These are phyloP conservation scores for Serendipita sp. DNA, from an alignment of 768 basidiomycete species.

Conservation along the genomic window DNA sequence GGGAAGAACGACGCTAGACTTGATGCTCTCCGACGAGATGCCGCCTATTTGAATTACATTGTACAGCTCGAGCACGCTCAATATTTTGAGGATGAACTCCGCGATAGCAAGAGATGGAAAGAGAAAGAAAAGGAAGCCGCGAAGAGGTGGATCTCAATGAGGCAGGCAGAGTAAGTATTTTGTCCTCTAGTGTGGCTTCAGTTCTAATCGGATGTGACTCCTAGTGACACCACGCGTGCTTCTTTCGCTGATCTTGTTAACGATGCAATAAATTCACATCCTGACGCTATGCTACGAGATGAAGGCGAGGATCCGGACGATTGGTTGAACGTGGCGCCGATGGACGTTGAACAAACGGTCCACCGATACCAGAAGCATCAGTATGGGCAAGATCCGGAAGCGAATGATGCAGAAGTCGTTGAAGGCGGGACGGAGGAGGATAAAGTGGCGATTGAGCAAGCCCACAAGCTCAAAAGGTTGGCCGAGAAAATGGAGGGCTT, in stretches of 20 bases:
- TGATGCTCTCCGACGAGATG: slow-evolving; percentile 48
- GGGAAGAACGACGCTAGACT: slow-evolving; percentile 46
- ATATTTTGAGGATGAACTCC: slow-evolving; percentile 65
- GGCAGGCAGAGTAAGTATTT: slow-evolving; percentile 47
- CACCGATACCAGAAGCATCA: neutral
- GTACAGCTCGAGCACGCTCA: slow-evolving; percentile 43
- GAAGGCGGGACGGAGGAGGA: slow-evolving; percentile 29
- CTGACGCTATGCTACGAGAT: slow-evolving; percentile 17
- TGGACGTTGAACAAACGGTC: slow-evolving; percentile 32
- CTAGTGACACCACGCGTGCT: slow-evolving; percentile 42
- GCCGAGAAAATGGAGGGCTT: slow-evolving; percentile 82
- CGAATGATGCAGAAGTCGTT: neutral
- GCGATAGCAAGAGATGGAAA: slow-evolving; percentile 68
- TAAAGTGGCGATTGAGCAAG: slow-evolving; percentile 44
- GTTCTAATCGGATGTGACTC: neutral
- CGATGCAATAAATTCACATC: slow-evolving; percentile 35
- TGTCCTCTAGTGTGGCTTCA: neutral
- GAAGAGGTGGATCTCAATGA: slow-evolving; percentile 43
- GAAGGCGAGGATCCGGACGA: slow-evolving; percentile 57
- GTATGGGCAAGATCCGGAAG: neutral
- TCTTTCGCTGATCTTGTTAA: slow-evolving; percentile 68
- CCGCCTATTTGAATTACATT: slow-evolving; percentile 58
- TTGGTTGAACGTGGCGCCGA: slow-evolving; percentile 67
- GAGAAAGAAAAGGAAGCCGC: slow-evolving; percentile 56
- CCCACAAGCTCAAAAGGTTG: slow-evolving; percentile 52